Percentiles rank a stretch among this genome's conserved stretches.
Conservation (phyloP, 2,329 filamentous ascomycete species). For the Botrytis byssoidea region DNA sequence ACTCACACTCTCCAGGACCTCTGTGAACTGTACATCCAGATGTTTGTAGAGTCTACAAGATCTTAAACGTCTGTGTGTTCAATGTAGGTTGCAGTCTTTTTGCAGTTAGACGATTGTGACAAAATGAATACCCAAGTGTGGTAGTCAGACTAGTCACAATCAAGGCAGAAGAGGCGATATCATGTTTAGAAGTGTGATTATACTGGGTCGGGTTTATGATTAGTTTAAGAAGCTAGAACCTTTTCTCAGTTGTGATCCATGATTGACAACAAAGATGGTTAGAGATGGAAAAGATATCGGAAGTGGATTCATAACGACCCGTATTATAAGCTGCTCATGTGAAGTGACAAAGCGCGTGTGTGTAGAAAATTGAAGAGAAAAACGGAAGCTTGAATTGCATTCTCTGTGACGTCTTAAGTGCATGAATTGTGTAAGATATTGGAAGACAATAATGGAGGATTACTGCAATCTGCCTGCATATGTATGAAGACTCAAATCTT, state of each 20-base stretch:
- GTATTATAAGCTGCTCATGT: not conserved
- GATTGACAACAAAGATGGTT: not conserved
- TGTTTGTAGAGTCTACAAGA: not conserved
- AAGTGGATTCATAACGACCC: not conserved
- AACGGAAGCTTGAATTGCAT: not conserved
- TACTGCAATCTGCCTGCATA: not conserved
- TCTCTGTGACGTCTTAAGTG: not conserved
- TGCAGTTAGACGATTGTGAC: not conserved
- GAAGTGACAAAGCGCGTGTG: not conserved
- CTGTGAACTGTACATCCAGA: not conserved
- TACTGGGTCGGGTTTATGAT: not conserved
- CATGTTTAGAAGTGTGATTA: not conserved
- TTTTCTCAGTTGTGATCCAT: not conserved
- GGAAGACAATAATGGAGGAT: not conserved
- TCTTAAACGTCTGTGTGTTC: conserved; percentile 4
- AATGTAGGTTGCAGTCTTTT: not conserved
- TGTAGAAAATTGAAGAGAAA: not conserved
- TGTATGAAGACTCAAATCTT: not conserved
- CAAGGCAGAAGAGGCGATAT: not conserved
- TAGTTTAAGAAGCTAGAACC: not conserved
- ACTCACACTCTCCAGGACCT: not conserved
- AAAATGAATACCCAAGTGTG: not conserved
- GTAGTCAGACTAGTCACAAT: not conserved
- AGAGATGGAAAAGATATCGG: not conserved
- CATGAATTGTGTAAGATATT: not conserved